A percentile compares a stretch with the other conserved stretches of the same genome.
phyloP scores from a whole-genome alignment of 2,329 filamentous ascomycete genomes.

The Trichothecium roseum region DNA sequence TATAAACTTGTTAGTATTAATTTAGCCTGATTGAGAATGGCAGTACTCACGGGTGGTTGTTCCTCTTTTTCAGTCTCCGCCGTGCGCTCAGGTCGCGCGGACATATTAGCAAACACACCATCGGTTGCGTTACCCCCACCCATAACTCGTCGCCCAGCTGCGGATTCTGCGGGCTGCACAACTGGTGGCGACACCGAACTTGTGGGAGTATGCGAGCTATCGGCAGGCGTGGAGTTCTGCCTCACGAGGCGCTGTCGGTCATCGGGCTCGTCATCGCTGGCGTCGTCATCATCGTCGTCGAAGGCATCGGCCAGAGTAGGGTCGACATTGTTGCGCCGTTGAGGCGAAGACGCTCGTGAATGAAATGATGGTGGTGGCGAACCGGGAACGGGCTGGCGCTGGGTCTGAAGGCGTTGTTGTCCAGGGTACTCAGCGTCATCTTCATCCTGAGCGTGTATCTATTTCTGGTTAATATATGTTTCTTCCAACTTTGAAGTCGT shows the following conservation, averaged over 20 bases:
- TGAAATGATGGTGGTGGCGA: conserved; percentile 78
- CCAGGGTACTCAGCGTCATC: conserved; percentile 27
- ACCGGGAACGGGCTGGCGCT: conserved; percentile 31
- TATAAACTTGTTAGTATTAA: conserved; percentile 31
- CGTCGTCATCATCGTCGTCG: conserved; percentile 62
- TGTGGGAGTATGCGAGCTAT: conserved; percentile 9
- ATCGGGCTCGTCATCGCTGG: conserved; percentile 60
- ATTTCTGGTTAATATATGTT: conserved; percentile 1
- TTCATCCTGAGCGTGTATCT: conserved; percentile 51
- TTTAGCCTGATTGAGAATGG: conserved; percentile 1
- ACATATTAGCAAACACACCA: conserved; percentile 92
- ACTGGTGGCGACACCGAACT: conserved; percentile 15
- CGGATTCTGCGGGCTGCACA: conserved; percentile 18
- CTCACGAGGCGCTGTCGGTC: conserved; percentile 82
- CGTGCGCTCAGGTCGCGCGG: conserved; percentile 75
- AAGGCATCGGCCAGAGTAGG: conserved; percentile 88
- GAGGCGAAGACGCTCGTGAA: conserved; percentile 60
- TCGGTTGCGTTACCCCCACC: conserved; percentile 74
- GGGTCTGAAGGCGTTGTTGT: conserved; percentile 22
- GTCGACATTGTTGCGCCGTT: conserved; percentile 44
- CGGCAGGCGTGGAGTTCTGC: conserved; percentile 33
- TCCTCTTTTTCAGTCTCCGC: conserved; percentile 70
- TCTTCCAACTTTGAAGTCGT: background rate
- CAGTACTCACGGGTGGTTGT: conserved; percentile 70
- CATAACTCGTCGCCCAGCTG: conserved; percentile 33